Evolutionary conservation across 2,329 filamentous ascomycete genomes (phyloP), one percentile per base, ranked within the genome.

Genomic region (Phyllosticta capitalensis): DNA sequence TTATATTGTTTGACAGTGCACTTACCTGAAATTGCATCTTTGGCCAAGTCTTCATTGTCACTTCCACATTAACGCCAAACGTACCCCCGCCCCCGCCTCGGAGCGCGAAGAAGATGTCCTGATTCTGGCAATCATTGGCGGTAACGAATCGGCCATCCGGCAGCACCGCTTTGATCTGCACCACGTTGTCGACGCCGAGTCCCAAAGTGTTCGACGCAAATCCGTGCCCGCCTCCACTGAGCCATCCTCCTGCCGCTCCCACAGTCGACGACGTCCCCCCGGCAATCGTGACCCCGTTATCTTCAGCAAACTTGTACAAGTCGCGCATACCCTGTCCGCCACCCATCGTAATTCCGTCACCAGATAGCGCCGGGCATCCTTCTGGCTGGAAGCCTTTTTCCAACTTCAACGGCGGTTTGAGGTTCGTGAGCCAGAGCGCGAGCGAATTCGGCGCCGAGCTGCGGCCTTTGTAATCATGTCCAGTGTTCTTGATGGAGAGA

Each of bases 261-360:
- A 85, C 80, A 1, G 76, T 79, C 63, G 58, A 45, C 65, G 81
- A 81, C n/a, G 81, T 79, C 4, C 83, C 83, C 19, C 78, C 80
- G 3, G 84, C 76, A 1, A 83, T 74, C 0, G 74, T 75, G 52
- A 79, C 72, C 0, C 77, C 78, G 24, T 76, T 67, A 17, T 74
- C 68, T 12, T 78, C 66, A 1, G 79, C 81, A 48, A 75, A 76
- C 28, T 75, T 75, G 64, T 83, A 83, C 1, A 82, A 68, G 62
- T 84, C 81, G 38, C 71, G 74, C 2, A 77, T 79, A 60, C 81
- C 74, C 9, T 84, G 76, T 57, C 82, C 82, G 9, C 80, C 75
- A 1, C 80, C 81, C 19, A 82, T 71, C 66, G 81, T 51, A n/a
- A 51, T 51, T 20, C 49, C 49, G 10, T 51, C 21, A 10, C 19